phyloP scores from a whole-genome alignment of 192 early-diverging fungal species.

The Dissophora globulifera region DNA sequence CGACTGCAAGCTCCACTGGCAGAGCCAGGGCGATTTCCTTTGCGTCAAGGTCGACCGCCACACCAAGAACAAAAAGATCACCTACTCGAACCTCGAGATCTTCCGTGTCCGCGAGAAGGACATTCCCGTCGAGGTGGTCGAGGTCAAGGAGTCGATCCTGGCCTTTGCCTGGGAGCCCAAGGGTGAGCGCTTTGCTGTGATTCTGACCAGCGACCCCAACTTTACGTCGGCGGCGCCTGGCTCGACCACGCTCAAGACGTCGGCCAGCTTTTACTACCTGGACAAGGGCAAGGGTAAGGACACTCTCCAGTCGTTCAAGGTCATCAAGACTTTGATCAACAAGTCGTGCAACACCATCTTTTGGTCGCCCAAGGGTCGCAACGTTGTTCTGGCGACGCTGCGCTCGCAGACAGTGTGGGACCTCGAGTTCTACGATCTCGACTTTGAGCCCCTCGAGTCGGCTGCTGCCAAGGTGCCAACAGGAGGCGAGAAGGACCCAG shows the following conservation, averaged over 20 bases:
- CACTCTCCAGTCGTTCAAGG: conserved; percentile 76
- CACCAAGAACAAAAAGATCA: conserved; percentile 92
- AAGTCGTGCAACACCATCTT: conserved; percentile 85
- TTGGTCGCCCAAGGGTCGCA: conserved; percentile 98
- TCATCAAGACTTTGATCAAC: conserved; percentile 84
- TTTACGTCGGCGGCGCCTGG: conserved; percentile 59
- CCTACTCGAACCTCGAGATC: conserved; percentile 92
- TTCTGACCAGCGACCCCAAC: conserved; percentile 79
- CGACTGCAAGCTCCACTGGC: conserved; percentile 92
- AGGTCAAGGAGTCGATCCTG: conserved; percentile 84
- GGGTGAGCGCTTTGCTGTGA: conserved; percentile 90
- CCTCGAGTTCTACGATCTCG: conserved; percentile 94
- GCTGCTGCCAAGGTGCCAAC: conserved; percentile 64
- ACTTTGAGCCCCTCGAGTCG: conserved; percentile 73
- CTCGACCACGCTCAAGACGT: conserved; percentile 69
- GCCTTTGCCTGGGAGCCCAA: conserved; percentile 97
- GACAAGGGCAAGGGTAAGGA: conserved; percentile 75
- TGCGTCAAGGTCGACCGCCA: conserved; percentile 92
- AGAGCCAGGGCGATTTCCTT: conserved; percentile 88
- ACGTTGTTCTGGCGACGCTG: conserved; percentile 88
- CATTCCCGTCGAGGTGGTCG: conserved; percentile 96
- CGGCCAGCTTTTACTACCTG: conserved; percentile 87
- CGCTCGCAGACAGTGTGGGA: conserved; percentile 78
- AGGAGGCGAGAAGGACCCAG: conserved; percentile 54
- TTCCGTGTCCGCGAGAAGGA: conserved; percentile 92